Evolutionary conservation across 1,284 basidiomycete species (phyloP), one percentile per base, ranked within the genome.

Genomic region (Exobasidium rhododendri): DNA sequence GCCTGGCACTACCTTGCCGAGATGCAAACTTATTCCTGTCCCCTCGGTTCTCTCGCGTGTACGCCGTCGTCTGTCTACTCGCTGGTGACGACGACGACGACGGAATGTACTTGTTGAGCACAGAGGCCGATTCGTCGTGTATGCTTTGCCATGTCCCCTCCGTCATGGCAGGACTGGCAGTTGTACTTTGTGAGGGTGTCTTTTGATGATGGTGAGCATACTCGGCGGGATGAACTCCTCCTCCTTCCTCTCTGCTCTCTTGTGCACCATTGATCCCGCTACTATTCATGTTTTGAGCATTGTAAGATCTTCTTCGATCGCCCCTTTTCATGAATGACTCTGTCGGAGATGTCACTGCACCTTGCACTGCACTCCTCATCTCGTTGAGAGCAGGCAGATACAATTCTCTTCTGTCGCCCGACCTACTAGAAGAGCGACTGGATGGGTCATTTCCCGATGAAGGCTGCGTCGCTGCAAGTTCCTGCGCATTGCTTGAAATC

Each of bases 321-420:
- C 35, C 35, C 17, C 17, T 40, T 17, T 17, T 40, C 17, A 40
- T 40, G 17, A 40, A 40, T 7, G 10, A 10, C 17, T 40, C 35
- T 7, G 35, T 40, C 35, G 35, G 35, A 7, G 35, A 10, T 17
- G 35, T 40, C 17, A 40, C 35, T 10, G 17, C 35, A 10, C 17
- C 35, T 40, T 40, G 47, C 7, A 31, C 24, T 20, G 47, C 47
- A 20, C 22, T 50, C 20, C 29, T 50, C 47, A 50, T 24, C 22
- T 14, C 47, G 47, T 24, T 50, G 24, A 50, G 29, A 50, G 47
- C 22, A 50, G 47, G 47, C 20, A 50, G 22, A 31, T 10, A 20
- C 20, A 50, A 31, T 31, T 50, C 47, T 31, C 47, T 50, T 31
- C 29, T 50, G 7, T 50, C 47, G 7, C 22, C 47, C 47, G 47